Conservation (phyloP, 495 filamentous ascomycete genomes). For the Penicillium canariense region DNA sequence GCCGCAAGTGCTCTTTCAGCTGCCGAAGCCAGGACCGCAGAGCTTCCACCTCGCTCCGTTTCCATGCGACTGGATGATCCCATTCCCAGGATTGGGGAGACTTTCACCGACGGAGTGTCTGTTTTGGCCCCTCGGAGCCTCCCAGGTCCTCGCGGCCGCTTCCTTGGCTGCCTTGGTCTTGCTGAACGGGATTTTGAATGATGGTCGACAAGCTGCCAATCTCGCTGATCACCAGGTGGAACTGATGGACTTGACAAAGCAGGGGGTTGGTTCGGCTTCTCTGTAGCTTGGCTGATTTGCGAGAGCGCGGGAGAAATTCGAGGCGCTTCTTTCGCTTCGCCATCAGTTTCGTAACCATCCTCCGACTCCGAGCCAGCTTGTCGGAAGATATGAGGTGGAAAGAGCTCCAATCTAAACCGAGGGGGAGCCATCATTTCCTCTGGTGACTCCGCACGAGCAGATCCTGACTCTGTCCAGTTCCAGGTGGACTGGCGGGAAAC, state of each 20-base stretch:
- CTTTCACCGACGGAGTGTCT: conserved; percentile 34
- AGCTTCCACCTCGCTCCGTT: conserved; percentile 16
- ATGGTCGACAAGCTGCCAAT: conserved; percentile 42
- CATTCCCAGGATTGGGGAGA: conserved; percentile 32
- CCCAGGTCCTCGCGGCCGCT: conserved; percentile 24
- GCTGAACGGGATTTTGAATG: conserved; percentile 17
- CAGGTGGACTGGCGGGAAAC: conserved; percentile 34
- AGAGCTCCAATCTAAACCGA: conserved; percentile 32
- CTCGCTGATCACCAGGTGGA: conserved; percentile 24
- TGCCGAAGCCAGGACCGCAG: conserved; percentile 29
- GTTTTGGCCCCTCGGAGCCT: conserved; percentile 33
- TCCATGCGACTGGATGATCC: conserved; percentile 33
- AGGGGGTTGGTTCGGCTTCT: conserved; percentile 28
- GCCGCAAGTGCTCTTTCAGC: conserved; percentile 40
- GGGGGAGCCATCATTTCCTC: conserved; percentile 28
- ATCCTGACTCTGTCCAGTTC: conserved; percentile 30
- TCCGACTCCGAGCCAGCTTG: conserved; percentile 34
- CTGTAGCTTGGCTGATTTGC: conserved; percentile 34
- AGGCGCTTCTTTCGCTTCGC: conserved; percentile 27
- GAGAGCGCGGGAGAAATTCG: conserved; percentile 34
- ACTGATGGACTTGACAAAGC: conserved; percentile 26
- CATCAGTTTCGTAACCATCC: conserved; percentile 45
- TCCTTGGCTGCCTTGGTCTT: conserved; percentile 13
- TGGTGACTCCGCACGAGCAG: conserved; percentile 34
- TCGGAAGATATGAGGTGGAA: conserved; percentile 40